Percentiles rank a stretch among this genome's conserved stretches.
These are phyloP conservation scores for Venturia effusa DNA, from an alignment of 2,329 filamentous ascomycete species.

Conservation along the genomic window DNA sequence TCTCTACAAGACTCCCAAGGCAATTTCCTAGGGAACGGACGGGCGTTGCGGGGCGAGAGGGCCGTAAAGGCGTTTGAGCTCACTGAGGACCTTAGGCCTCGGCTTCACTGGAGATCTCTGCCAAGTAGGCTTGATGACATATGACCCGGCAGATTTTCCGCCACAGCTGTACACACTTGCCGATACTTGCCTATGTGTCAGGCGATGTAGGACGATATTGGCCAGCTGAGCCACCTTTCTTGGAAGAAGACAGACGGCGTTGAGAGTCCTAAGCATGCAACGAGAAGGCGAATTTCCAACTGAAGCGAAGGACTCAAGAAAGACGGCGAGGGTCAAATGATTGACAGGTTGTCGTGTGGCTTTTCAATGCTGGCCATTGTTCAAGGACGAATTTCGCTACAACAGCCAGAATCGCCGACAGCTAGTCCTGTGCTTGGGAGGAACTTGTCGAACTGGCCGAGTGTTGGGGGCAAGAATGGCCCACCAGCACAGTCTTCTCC, in stretches of 20 bases:
- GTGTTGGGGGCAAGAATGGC: conserved; percentile 22
- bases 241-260: not conserved
- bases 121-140: not conserved
- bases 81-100: not conserved
- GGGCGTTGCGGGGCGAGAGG: not conserved
- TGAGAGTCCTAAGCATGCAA: too few species aligned
- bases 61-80: not conserved
- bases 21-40: not conserved
- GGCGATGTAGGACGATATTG: not conserved
- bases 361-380: not conserved
- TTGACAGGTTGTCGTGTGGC: not conserved
- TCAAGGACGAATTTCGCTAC: not conserved
- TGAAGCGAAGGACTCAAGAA: not conserved
- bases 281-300: not conserved
- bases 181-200: not conserved
- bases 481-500: conserved; percentile 69
- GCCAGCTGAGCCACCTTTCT: not conserved
- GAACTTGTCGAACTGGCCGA: not conserved
- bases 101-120: not conserved
- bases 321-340: not conserved
- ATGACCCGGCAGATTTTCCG: not conserved
- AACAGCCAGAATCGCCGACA: conserved; percentile 1
- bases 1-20: not conserved
- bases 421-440: not conserved
- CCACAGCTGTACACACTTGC: not conserved